These are phyloP conservation scores for Alternaria triticimaculans DNA, from an alignment of 2,329 filamentous ascomycete genomes.

Conservation along the genomic window DNA sequence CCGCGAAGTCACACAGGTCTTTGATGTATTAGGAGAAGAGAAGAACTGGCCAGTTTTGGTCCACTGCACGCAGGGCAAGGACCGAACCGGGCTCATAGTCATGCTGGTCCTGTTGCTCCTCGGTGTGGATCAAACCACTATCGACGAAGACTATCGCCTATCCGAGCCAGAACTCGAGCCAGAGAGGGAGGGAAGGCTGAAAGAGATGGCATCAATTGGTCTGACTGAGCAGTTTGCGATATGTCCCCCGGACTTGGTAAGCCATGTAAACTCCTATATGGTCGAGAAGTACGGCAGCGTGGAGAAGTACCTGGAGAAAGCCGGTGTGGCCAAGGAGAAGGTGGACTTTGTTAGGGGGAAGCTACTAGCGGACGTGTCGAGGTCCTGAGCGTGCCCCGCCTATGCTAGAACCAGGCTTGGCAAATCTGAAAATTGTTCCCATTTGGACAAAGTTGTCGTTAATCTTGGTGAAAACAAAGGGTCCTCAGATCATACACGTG, in stretches of 20 bases:
- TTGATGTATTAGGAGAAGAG: slow-evolving; percentile 57
- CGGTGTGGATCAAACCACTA: slow-evolving; percentile 62
- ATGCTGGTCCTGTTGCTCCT: slow-evolving; percentile 72
- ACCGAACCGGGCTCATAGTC: slow-evolving; percentile 77
- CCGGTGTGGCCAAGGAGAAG: slow-evolving; percentile 58
- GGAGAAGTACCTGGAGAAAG: slow-evolving; percentile 67
- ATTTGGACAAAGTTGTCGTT: not conserved
- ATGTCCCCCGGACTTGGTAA: slow-evolving; percentile 70
- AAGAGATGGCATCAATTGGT: slow-evolving; percentile 74
- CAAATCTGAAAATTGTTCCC: slow-evolving; percentile 2
- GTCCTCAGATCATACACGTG: not conserved
- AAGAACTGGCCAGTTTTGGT: slow-evolving; percentile 69
- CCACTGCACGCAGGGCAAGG: slow-evolving; percentile 91
- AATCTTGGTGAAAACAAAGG: not conserved
- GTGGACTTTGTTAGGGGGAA: slow-evolving; percentile 43
- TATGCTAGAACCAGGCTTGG: slow-evolving; percentile 2
- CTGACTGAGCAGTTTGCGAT: slow-evolving; percentile 71
- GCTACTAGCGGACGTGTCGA: slow-evolving; percentile 31
- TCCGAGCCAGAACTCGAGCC: slow-evolving; percentile 66
- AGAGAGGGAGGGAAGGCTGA: slow-evolving; percentile 68
- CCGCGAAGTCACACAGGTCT: slow-evolving; percentile 63
- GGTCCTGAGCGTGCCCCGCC: slow-evolving; percentile 1
- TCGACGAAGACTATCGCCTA: slow-evolving; percentile 74
- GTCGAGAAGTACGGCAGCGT: slow-evolving; percentile 69
- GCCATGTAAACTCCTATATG: slow-evolving; percentile 64